Conservation (phyloP, 1,139 yeast genomes). For the Candida mesenterica region DNA sequence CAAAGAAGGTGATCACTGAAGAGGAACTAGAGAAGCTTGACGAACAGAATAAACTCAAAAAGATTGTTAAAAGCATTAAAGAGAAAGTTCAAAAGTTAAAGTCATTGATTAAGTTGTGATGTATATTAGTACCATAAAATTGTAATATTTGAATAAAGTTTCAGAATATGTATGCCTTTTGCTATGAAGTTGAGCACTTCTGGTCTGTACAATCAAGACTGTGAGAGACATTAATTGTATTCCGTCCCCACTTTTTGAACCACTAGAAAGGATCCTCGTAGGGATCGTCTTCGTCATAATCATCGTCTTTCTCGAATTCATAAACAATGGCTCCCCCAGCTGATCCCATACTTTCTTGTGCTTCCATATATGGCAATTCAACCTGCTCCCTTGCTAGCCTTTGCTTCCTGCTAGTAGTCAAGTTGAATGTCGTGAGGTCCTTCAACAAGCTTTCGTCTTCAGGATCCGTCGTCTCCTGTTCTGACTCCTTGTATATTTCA, state of each 20-base stretch:
- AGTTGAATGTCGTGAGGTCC: slow-evolving; percentile 82
- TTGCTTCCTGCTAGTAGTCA: slow-evolving; percentile 73
- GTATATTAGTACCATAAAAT: not conserved
- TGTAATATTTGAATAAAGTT: not conserved
- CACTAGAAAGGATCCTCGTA: slow-evolving; percentile 86
- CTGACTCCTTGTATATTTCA: slow-evolving; percentile 31
- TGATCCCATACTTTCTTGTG: slow-evolving; percentile 75
- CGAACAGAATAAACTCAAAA: slow-evolving; percentile 23
- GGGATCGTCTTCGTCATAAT: slow-evolving; percentile 96
- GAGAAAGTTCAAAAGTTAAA: slow-evolving; percentile 11
- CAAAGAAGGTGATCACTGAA: slow-evolving; percentile 74
- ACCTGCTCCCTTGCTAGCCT: slow-evolving; percentile 78
- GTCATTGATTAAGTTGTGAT: slow-evolving; percentile 6
- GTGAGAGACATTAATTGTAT: too few species aligned
- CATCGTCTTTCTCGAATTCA: slow-evolving; percentile 81
- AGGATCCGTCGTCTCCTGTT: slow-evolving; percentile 16
- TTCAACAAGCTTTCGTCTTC: slow-evolving; percentile 50
- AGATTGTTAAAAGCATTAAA: slow-evolving; percentile 17
- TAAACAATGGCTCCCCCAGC: slow-evolving; percentile 86
- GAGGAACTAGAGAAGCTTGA: slow-evolving; percentile 60
- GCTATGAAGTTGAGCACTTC: not conserved
- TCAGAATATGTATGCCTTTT: not conserved
- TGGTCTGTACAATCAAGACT: too few species aligned
- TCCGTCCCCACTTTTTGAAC: too few species aligned
- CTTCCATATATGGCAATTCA: slow-evolving; percentile 84